Percentiles rank a stretch among this genome's conserved stretches.
Evolutionary conservation across 148 eudicot genomes (phyloP).

Genomic region (Drosera capensis): DNA sequence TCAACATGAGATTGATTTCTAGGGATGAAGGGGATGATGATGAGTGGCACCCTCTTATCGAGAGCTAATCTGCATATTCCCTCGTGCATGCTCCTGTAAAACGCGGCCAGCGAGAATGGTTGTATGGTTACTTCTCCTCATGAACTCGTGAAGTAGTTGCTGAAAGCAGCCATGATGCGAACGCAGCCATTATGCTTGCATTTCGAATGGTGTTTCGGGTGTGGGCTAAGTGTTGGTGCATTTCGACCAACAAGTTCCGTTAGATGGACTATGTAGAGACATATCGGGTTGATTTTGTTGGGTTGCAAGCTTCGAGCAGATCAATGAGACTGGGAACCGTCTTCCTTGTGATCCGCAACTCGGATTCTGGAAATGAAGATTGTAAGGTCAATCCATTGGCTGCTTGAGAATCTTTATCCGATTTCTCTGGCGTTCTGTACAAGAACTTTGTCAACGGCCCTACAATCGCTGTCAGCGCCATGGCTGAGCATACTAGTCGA

Average conservation of each 20-base stretch:
- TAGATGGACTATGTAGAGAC: constrained; percentile 5
- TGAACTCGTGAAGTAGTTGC: not conserved
- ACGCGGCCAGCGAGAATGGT: constrained; percentile 6
- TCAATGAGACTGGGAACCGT: constrained; percentile 3
- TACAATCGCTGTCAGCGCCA: constrained; percentile 4
- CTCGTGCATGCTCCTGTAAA: constrained; percentile 3
- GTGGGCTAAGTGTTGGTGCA: constrained; percentile 5
- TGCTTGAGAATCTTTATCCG: not conserved
- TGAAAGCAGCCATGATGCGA: constrained; percentile 4
- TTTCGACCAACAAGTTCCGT: constrained; percentile 5
- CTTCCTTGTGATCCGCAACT: constrained; percentile 6
- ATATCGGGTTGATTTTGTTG: not conserved
- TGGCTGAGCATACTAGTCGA: constrained; percentile 2
- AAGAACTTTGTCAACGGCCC: constrained; percentile 4
- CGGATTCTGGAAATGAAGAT: not conserved
- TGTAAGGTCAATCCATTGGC: constrained; percentile 3
- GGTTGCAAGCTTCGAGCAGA: constrained; percentile 7
- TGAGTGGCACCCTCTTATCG: constrained; percentile 3
- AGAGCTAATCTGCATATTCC: constrained; percentile 7
- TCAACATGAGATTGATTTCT: not conserved
- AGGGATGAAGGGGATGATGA: constrained; percentile 6
- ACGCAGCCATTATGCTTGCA: not conserved
- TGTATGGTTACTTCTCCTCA: not conserved
- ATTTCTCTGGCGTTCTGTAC: not conserved
- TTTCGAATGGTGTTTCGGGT: not conserved